Conservation (phyloP, 1,139 yeast genomes). For the Candida sanyaensis region DNA sequence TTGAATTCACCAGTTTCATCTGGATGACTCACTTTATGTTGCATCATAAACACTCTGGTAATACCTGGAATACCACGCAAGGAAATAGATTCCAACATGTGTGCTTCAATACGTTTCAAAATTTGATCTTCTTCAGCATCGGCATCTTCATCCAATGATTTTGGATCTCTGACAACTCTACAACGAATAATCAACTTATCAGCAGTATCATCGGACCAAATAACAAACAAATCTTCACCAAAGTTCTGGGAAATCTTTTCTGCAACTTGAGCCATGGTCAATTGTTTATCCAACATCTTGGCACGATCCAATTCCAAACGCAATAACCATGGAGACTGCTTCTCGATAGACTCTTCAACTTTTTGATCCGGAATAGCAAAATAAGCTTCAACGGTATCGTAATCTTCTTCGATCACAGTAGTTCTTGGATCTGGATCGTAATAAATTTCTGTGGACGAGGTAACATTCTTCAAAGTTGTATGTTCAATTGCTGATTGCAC, state of each 20-base stretch:
- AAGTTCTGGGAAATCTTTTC: conserved; percentile 92
- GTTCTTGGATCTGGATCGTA: conserved; percentile 98
- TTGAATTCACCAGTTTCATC: conserved; percentile 84
- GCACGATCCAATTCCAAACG: conserved; percentile 98
- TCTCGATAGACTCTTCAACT: conserved; percentile 88
- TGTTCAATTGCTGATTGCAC: conserved; percentile 97
- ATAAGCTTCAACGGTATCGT: conserved; percentile 95
- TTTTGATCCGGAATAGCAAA: conserved; percentile 98
- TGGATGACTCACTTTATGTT: conserved; percentile 78
- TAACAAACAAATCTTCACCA: conserved; percentile 93
- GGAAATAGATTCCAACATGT: conserved; percentile 93
- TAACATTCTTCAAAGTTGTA: conserved; percentile 90
- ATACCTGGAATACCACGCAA: conserved; percentile 96
- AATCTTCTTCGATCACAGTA: conserved; percentile 94
- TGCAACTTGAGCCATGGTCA: conserved; percentile 98
- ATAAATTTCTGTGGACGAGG: conserved; percentile 95
- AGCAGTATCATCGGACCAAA: conserved; percentile 99
- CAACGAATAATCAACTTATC: conserved; percentile 96
- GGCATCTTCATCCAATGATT: conserved; percentile 86
- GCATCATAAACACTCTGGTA: conserved; percentile 91
- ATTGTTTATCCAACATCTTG: conserved; percentile 95
- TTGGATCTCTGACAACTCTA: conserved; percentile 97
- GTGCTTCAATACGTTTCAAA: conserved; percentile 91
- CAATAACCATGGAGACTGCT: conserved; percentile 96
- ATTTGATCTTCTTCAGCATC: conserved; percentile 96